A percentile compares a stretch with the other conserved stretches of the same genome.
Conservation (phyloP, 257 asterid species). For the Fraxinus excelsior region DNA sequence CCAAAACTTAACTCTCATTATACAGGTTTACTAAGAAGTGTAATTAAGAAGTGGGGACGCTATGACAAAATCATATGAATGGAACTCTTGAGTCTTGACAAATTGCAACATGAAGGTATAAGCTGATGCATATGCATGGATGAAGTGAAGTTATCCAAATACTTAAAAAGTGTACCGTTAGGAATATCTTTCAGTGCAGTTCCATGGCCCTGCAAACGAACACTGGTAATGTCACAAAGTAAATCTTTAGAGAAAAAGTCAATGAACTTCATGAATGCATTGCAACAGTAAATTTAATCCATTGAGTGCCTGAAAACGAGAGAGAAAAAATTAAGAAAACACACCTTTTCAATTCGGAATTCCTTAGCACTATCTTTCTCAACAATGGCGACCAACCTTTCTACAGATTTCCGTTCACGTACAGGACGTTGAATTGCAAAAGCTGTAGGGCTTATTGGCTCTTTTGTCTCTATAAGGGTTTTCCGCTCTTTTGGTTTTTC, state of each 20-base stretch:
- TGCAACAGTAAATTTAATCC: not conserved
- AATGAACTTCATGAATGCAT: not conserved
- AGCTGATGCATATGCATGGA: not conserved
- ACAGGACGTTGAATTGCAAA: constrained; percentile 78
- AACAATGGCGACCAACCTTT: constrained; percentile 76
- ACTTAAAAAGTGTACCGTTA: constrained; percentile 56
- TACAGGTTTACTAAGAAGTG: not conserved
- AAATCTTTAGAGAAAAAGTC: constrained; percentile 19
- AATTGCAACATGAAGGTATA: not conserved
- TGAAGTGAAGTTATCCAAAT: constrained; percentile 1
- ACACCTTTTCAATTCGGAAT: constrained; percentile 75
- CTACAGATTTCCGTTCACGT: constrained; percentile 91
- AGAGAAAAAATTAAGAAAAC: not conserved
- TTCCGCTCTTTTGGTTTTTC: constrained; percentile 37
- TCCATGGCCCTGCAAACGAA: constrained; percentile 84
- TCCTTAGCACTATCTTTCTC: constrained; percentile 71
- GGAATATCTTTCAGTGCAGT: constrained; percentile 93
- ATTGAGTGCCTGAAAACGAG: not conserved
- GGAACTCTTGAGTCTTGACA: not conserved
- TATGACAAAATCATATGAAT: constrained; percentile 6
- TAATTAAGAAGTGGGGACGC: not conserved
- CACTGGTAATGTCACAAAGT: not conserved
- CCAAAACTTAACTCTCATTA: not conserved
- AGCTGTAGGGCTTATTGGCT: constrained; percentile 60
- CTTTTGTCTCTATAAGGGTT: constrained; percentile 37